Percentiles rank a stretch among this genome's conserved stretches.
These are phyloP conservation scores for Hymenoscyphus linearis DNA, from an alignment of 2,329 filamentous ascomycete genomes.

Conservation along the genomic window DNA sequence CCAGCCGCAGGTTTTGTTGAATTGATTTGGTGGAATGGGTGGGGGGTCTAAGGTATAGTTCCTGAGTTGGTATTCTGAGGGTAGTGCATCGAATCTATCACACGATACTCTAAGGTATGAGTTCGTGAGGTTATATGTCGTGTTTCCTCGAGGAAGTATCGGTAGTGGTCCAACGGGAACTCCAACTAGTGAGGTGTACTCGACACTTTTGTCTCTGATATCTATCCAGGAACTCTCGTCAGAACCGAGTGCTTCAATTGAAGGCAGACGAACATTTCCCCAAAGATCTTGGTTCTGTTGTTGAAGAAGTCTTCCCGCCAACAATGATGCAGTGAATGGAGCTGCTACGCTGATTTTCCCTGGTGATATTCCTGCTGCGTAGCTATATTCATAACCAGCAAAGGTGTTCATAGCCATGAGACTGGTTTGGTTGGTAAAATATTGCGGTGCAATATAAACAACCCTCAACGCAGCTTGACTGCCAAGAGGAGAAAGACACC, in stretches of 20 bases:
- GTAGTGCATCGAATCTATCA: background rate
- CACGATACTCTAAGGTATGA: background rate
- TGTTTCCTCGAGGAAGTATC: background rate
- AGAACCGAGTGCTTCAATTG: background rate
- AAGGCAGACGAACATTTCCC: background rate
- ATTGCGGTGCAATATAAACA: background rate
- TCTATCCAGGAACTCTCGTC: background rate
- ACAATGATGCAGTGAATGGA: background rate
- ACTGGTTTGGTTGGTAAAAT: background rate
- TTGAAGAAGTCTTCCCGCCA: background rate
- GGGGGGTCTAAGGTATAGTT: background rate
- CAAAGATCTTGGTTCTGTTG: background rate
- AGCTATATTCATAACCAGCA: background rate
- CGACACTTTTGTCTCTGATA: background rate
- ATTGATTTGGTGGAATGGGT: background rate
- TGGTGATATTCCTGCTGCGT: background rate
- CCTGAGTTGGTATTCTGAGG: background rate
- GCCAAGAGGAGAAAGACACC: background rate
- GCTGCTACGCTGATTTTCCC: background rate
- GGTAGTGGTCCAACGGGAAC: background rate
- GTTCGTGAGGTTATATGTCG: background rate
- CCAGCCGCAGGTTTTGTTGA: background rate
- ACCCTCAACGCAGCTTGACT: background rate
- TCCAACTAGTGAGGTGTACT: background rate
- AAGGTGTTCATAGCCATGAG: background rate